Percentiles rank a stretch among this genome's conserved stretches.
Evolutionary conservation across 2,329 filamentous ascomycete species (phyloP).

Genomic region (Fusarium sacchari): DNA sequence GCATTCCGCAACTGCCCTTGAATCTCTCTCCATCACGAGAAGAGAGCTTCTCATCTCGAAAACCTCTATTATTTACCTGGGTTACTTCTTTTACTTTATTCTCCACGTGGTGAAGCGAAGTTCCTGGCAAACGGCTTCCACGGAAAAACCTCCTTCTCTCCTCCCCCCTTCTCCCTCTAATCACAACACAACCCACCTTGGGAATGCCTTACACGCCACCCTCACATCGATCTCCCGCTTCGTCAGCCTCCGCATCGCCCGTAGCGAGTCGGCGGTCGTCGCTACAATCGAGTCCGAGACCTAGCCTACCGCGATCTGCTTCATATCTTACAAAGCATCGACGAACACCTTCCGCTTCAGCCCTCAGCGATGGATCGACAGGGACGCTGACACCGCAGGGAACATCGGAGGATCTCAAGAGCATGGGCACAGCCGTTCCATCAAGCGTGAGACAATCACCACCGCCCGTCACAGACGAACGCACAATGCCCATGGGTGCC

Average conservation of each 20-base stretch:
- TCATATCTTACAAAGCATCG: conserved; percentile 74
- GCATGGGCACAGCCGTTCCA: conserved; percentile 46
- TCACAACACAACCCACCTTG: conserved; percentile 42
- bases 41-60: conserved; percentile 6
- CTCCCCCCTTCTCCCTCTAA: conserved; percentile 13
- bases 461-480: conserved; percentile 77
- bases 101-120: conserved; percentile 36
- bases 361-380: conserved; percentile 41
- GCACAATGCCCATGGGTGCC: conserved; percentile 81
- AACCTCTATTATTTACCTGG: conserved; percentile 18
- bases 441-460: conserved; percentile 81
- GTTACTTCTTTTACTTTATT: conserved; percentile 5
- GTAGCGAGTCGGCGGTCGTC: conserved; percentile 68
- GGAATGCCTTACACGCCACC: conserved; percentile 92
- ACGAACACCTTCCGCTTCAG: conserved; percentile 62
- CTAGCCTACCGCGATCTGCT: conserved; percentile 69
- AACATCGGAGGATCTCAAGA: conserved; percentile 61
- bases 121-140: conserved; percentile 35
- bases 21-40: conserved; percentile 18
- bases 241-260: conserved; percentile 67
- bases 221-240: conserved; percentile 70
- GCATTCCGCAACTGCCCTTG: conserved; percentile 1
- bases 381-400: conserved; percentile 58
- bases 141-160: conserved; percentile 31
- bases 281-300: conserved; percentile 60